Percentiles rank a stretch among this genome's conserved stretches.
Evolutionary conservation across 495 filamentous ascomycete genomes (phyloP).

Genomic region (Tuber borchii): DNA sequence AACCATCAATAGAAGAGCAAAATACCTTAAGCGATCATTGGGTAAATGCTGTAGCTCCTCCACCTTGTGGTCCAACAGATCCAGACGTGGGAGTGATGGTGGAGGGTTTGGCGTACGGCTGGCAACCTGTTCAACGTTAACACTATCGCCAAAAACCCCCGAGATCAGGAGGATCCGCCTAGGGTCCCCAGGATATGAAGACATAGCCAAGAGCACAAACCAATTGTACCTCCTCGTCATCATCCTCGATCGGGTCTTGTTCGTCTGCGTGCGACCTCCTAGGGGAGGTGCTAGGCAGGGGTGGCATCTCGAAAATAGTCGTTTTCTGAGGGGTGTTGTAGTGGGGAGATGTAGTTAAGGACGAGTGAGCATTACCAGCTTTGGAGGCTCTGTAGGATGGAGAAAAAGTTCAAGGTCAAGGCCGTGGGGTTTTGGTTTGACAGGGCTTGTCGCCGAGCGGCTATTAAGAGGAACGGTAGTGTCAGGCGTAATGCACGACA

Average conservation of each 20-base stretch:
- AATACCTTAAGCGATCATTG: neutral
- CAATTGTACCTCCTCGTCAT: slow-evolving; percentile 3
- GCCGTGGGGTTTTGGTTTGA: neutral
- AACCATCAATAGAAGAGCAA: neutral
- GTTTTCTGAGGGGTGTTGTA: neutral
- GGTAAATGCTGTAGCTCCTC: neutral
- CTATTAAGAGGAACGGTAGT: neutral
- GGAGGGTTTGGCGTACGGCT: neutral
- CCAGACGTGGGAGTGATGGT: neutral
- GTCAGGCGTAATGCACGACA: neutral
- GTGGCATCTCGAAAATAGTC: slow-evolving; percentile 2
- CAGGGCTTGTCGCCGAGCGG: slow-evolving; percentile 1
- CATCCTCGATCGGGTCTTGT: neutral
- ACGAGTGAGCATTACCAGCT: neutral
- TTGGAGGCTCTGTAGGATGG: neutral
- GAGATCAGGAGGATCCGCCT: neutral
- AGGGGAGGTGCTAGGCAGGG: neutral
- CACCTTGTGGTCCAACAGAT: neutral
- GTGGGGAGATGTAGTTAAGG: neutral
- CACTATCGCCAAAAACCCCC: neutral
- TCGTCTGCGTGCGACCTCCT: neutral
- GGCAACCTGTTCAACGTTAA: slow-evolving; percentile 1
- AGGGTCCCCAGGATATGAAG: neutral
- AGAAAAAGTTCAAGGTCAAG: neutral
- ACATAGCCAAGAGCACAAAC: neutral